These are phyloP conservation scores for Cladosporium sp. DNA, from an alignment of 2,329 filamentous ascomycete species.

Conservation along the genomic window DNA sequence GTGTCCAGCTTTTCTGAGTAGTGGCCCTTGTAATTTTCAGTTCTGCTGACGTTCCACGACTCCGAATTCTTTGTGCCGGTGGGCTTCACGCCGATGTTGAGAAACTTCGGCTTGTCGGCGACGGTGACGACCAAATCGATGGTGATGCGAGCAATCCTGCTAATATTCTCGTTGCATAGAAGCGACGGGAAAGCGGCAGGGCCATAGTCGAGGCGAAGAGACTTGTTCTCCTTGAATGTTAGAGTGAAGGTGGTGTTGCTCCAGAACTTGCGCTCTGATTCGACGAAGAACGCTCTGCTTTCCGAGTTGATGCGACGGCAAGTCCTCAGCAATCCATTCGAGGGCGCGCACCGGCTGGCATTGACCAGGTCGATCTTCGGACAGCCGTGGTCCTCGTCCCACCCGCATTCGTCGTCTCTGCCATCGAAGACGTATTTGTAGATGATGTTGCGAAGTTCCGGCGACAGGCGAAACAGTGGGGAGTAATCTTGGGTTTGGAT, in stretches of 20 bases:
- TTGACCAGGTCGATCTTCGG: neutral
- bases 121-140: too few relatives aligned
- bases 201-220: too few relatives aligned
- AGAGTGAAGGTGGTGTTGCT: neutral
- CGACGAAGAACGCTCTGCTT: neutral
- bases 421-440: neutral
- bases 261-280: neutral
- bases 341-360: neutral
- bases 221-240: neutral
- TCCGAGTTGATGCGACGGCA: neutral
- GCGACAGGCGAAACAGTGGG: neutral
- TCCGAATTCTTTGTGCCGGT: too few relatives aligned
- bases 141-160: too few relatives aligned
- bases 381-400: neutral
- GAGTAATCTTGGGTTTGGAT: neutral
- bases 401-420: neutral
- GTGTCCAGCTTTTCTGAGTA: too few relatives aligned
- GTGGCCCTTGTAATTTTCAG: too few relatives aligned
- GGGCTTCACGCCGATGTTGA: too few relatives aligned
- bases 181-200: too few relatives aligned
- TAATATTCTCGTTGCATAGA: too few relatives aligned
- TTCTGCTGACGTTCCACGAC: too few relatives aligned
- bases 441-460: neutral
- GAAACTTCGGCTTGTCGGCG: too few relatives aligned
- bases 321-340: neutral